Conservation (phyloP, 768 basidiomycete genomes). For the Boletales sp. region DNA sequence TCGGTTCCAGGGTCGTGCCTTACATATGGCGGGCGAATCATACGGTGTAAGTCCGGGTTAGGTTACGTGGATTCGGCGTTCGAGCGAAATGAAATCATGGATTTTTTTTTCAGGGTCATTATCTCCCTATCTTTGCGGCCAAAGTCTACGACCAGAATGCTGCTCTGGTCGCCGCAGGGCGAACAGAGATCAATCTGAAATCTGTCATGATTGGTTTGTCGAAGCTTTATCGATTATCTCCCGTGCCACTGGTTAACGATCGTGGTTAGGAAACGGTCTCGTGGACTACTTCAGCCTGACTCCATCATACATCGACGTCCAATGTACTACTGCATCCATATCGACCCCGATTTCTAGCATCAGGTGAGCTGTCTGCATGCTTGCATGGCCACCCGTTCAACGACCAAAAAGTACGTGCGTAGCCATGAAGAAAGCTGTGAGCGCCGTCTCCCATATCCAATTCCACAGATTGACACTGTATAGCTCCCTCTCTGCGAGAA, state of each 20-base stretch:
- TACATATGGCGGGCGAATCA: conserved; percentile 61
- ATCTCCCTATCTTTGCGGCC: conserved; percentile 49
- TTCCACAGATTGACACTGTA: background rate
- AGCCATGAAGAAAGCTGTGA: conserved; percentile 42
- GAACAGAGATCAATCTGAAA: conserved; percentile 46
- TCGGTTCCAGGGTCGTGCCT: conserved; percentile 63
- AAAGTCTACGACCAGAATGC: conserved; percentile 48
- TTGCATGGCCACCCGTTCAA: background rate
- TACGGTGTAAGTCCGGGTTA: conserved; percentile 38
- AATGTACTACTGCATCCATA: conserved; percentile 50
- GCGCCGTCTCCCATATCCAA: conserved; percentile 1
- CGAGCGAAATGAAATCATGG: background rate
- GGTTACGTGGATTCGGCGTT: background rate
- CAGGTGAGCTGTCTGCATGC: conserved; percentile 7
- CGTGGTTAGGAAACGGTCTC: conserved; percentile 40
- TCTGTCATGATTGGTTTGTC: conserved; percentile 49
- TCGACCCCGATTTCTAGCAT: conserved; percentile 40
- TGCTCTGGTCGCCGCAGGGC: conserved; percentile 38
- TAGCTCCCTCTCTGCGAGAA: conserved; percentile 71
- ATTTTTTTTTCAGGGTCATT: conserved; percentile 39
- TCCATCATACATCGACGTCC: conserved; percentile 48
- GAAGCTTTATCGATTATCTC: too few species aligned
- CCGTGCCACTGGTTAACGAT: background rate
- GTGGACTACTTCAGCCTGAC: conserved; percentile 38
- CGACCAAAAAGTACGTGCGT: conserved; percentile 30